Conservation (phyloP, 148 eudicot species). For the Rhododendron simsii region DNA sequence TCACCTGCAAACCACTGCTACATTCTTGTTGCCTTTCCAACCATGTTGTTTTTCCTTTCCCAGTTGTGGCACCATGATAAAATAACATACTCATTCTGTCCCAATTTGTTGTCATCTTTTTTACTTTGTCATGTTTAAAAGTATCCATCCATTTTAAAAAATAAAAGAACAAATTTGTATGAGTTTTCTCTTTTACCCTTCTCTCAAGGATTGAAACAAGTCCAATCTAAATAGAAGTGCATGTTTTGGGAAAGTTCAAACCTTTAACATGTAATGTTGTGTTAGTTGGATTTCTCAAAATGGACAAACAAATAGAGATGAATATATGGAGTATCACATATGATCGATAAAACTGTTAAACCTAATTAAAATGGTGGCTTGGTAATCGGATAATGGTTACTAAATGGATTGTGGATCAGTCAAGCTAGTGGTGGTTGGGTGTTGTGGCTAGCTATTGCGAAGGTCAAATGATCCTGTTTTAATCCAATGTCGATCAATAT, state of each 20-base stretch:
- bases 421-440: background rate
- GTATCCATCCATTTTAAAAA: background rate
- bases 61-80: background rate
- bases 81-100: background rate
- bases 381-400: background rate
- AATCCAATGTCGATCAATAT: background rate
- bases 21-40: background rate
- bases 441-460: background rate
- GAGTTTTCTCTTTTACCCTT: background rate
- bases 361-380: background rate
- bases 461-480: background rate
- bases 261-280: background rate
- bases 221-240: background rate
- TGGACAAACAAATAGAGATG: too few species aligned
- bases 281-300: background rate
- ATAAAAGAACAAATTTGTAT: background rate
- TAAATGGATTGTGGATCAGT: background rate
- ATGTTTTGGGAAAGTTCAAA: background rate
- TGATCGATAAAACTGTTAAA: background rate
- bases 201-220: background rate
- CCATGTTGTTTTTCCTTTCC: background rate
- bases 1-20: background rate
- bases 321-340: background rate
- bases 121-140: too few species aligned
- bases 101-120: too few species aligned